Conservation (phyloP, 192 early-diverging fungal genomes). For the Backusella tarrabulga region DNA sequence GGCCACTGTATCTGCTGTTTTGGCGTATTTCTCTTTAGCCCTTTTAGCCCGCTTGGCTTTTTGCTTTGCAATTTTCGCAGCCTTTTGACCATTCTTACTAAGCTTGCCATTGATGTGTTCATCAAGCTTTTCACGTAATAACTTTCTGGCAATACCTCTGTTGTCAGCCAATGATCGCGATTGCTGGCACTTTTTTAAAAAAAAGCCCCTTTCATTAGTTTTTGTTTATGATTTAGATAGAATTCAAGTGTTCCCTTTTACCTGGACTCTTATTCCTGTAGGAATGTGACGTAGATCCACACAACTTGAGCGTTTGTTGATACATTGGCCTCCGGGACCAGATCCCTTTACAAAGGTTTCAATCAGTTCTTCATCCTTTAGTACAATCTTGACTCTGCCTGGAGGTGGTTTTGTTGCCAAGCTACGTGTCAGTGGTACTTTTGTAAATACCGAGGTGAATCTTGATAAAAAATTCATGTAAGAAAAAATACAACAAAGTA, state of each 20-base stretch:
- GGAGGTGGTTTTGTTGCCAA: slow-evolving; percentile 7
- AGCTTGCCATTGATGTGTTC: slow-evolving; percentile 59
- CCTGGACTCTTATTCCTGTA: slow-evolving; percentile 63
- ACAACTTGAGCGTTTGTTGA: slow-evolving; percentile 77
- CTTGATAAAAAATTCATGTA: neutral
- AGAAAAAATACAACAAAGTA: neutral
- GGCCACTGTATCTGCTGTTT: neutral
- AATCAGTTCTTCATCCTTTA: slow-evolving; percentile 66
- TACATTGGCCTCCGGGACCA: slow-evolving; percentile 78
- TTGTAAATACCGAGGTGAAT: neutral
- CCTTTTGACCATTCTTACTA: slow-evolving; percentile 62
- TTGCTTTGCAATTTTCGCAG: slow-evolving; percentile 56
- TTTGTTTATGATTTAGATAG: neutral
- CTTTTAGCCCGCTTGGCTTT: slow-evolving; percentile 54
- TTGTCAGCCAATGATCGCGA: slow-evolving; percentile 72
- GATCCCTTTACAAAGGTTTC: slow-evolving; percentile 77
- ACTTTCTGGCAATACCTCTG: slow-evolving; percentile 65
- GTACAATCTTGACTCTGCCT: slow-evolving; percentile 45
- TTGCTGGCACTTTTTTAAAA: slow-evolving; percentile 63
- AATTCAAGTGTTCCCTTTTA: slow-evolving; percentile 3
- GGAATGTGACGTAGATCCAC: slow-evolving; percentile 73
- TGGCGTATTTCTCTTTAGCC: slow-evolving; percentile 60
- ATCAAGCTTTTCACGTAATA: slow-evolving; percentile 67
- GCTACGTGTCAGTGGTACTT: neutral
- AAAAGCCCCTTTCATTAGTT: neutral